Conservation (phyloP, 805 yeast genomes). For the Metschnikowia colocasiae region DNA sequence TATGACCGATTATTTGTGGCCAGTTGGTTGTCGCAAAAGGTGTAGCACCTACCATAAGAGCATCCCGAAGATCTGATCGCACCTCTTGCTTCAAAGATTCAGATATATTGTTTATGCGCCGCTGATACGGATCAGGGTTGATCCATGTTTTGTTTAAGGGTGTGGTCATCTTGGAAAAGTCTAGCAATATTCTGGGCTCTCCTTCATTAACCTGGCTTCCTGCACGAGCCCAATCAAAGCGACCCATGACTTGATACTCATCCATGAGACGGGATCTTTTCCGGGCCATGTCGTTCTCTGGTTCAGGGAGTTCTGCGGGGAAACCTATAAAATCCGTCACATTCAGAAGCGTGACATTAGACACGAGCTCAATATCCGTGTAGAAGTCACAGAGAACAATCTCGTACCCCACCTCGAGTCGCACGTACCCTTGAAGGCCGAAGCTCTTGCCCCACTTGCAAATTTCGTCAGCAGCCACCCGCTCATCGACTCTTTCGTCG, state of each 20-base stretch:
- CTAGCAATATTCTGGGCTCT: slow-evolving; percentile 48
- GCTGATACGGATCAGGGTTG: slow-evolving; percentile 44
- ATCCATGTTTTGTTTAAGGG: slow-evolving; percentile 50
- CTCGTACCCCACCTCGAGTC: slow-evolving; percentile 62
- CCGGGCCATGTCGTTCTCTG: slow-evolving; percentile 6
- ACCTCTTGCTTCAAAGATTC: slow-evolving; percentile 32
- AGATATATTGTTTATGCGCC: slow-evolving; percentile 38
- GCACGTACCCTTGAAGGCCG: slow-evolving; percentile 55
- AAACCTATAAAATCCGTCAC: slow-evolving; percentile 37
- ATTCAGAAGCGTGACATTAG: slow-evolving; percentile 40
- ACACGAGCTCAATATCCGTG: slow-evolving; percentile 45
- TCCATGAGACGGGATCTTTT: slow-evolving; percentile 20
- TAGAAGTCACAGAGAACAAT: slow-evolving; percentile 56
- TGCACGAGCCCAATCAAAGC: slow-evolving; percentile 44
- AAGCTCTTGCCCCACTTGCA: slow-evolving; percentile 54
- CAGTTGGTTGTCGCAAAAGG: slow-evolving; percentile 46
- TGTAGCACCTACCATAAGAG: slow-evolving; percentile 20
- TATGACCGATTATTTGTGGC: slow-evolving; percentile 48
- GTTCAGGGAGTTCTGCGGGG: slow-evolving; percentile 22
- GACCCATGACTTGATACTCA: slow-evolving; percentile 26
- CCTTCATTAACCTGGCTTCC: slow-evolving; percentile 47
- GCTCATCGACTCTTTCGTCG: slow-evolving; percentile 33
- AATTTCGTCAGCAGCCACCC: slow-evolving; percentile 45
- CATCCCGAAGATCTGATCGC: slow-evolving; percentile 30
- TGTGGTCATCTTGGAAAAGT: slow-evolving; percentile 51